phyloP scores from a whole-genome alignment of 164 flowering plant genomes.

The Tetrastigma voinierianum region DNA sequence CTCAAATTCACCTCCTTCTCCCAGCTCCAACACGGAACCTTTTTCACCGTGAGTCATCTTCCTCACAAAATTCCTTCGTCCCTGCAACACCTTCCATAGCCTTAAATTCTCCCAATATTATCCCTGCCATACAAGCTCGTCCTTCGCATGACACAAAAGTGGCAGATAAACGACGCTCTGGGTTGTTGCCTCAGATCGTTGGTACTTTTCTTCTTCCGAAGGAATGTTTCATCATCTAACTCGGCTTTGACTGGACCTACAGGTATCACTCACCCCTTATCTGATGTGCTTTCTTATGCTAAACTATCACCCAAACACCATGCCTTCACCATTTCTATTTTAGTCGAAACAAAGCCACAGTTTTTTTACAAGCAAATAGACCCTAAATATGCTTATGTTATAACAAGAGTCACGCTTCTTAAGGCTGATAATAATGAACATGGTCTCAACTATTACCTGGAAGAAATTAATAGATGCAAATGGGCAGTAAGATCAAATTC shows the following conservation, averaged over 20 bases:
- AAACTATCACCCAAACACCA: slow-evolving; percentile 5
- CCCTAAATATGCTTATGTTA: slow-evolving; percentile 8
- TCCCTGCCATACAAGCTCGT: slow-evolving; percentile 1
- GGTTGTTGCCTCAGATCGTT: slow-evolving; percentile 12
- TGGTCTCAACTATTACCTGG: slow-evolving; percentile 8
- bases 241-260: background rate
- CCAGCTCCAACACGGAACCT: background rate
- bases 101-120: background rate
- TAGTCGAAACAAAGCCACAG: slow-evolving; percentile 2
- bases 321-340: slow-evolving; percentile 18
- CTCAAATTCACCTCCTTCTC: background rate
- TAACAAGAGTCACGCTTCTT: slow-evolving; percentile 8
- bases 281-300: slow-evolving; percentile 10
- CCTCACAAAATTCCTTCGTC: slow-evolving; percentile 6
- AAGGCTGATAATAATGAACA: slow-evolving; percentile 2
- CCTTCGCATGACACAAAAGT: slow-evolving; percentile 6
- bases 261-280: slow-evolving; percentile 4
- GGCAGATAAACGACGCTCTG: slow-evolving; percentile 1
- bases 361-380: slow-evolving; percentile 7
- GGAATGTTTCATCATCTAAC: slow-evolving; percentile 14
- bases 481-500: no score
- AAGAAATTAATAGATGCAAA: no score
- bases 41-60: slow-evolving; percentile 1
- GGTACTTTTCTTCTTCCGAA: background rate
- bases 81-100: slow-evolving; percentile 1